Base-by-base conservation (phyloP, 805 yeast species). In the Pichia rugopelliculosa region DNA sequence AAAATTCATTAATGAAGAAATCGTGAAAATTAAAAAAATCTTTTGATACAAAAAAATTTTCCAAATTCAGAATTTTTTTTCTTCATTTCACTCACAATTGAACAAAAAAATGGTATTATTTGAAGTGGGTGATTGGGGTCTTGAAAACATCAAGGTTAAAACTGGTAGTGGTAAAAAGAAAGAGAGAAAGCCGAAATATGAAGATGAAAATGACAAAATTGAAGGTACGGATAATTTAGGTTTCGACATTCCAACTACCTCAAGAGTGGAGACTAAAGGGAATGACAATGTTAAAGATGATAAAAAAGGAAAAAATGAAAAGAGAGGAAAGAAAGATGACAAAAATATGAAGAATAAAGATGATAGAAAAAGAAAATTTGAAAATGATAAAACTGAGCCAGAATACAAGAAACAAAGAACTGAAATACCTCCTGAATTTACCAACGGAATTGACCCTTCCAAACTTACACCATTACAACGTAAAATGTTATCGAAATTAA, bases 401-500 rank as follows among this genome's bases (percentile, higher is more conserved):
- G 30, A 20, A 11, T 38, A 26, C 15, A 45, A 48, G 36, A 37
- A 37, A 25, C 42, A 39, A 36, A 45, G 30, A 23, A 33, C 38
- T 4, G 55, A 52, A 37, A 44, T 49, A 12, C 55, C 55, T 23
- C 45, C 45, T 15, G 47, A 36, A 7, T 47, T 62, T 4, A 59
- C 64, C n/a, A 59, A 65, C 34, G 52, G 51, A 6, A 49, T 53
- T 30, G 52, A 52, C 34, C 47, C 52, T 23, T 33, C 41, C 6
- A 78, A 80, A 41, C 67, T 90, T 46, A 87, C 96, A 0, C 95
- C 96, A 17, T 68, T 90, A 53, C 99, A 93, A 66, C 86, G 85
- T 59, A 93, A 93, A 61, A 91, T 93, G 98, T 80, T 88, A 82
- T 88, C 87, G 41, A 93, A 93, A 63, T 75, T 93, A 38, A 80